Evolutionary conservation across 73 alveolate species (phyloP).

Genomic region (Symbiodinium natans): DNA sequence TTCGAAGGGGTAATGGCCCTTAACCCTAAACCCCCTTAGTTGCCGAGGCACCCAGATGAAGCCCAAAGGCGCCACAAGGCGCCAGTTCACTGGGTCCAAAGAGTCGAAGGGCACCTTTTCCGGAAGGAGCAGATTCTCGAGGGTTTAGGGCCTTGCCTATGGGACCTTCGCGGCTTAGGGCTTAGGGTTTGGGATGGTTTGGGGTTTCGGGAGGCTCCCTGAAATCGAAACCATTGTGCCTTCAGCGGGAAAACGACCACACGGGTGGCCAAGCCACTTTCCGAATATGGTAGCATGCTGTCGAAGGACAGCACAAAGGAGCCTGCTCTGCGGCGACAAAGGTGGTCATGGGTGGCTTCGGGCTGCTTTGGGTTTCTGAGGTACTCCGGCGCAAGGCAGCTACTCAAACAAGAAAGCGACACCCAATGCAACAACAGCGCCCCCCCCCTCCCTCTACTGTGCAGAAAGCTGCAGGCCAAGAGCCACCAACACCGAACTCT

Average conservation of each 20-base stretch:
- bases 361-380: no score
- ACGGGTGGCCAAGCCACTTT: constrained; percentile 48
- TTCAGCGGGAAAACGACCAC: constrained; percentile 73
- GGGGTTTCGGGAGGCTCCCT: neutral
- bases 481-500: no score
- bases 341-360: no score
- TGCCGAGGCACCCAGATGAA: constrained; percentile 35
- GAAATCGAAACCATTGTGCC: neutral
- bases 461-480: no score
- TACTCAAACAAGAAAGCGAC: no score
- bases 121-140: neutral
- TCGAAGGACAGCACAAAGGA: constrained; percentile 75
- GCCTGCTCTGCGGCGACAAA: no score
- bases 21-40: no score
- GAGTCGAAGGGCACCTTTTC: constrained; percentile 55
- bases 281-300: constrained; percentile 67
- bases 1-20: no score
- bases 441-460: no score
- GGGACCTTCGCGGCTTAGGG: neutral
- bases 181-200: neutral
- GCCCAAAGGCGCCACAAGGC: constrained; percentile 66
- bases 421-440: no score
- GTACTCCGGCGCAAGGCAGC: no score
- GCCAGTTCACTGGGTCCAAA: constrained; percentile 44
- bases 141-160: neutral